A percentile compares a stretch with the other conserved stretches of the same genome.
These are phyloP conservation scores for Neobulgaria alba DNA, from an alignment of 2,329 filamentous ascomycete genomes.

Conservation along the genomic window DNA sequence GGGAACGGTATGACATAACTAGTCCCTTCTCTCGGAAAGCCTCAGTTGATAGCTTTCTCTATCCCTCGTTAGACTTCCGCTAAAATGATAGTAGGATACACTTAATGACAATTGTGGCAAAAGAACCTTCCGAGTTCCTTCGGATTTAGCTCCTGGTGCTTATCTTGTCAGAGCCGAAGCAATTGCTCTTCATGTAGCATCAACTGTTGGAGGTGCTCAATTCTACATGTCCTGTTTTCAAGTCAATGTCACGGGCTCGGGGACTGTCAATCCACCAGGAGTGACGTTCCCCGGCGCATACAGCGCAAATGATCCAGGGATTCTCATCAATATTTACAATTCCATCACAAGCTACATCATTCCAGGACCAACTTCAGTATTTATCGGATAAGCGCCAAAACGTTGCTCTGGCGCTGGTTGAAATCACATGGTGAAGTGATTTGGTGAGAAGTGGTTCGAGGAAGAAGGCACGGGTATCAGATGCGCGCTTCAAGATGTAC, in stretches of 20 bases:
- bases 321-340: constrained; percentile 38
- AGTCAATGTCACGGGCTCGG: constrained; percentile 37
- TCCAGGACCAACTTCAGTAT: constrained; percentile 33
- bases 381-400: constrained; percentile 9
- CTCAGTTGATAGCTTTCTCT: too few species aligned
- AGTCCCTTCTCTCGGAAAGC: too few species aligned
- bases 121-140: constrained; percentile 41
- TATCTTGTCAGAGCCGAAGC: constrained; percentile 48
- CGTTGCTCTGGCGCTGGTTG: too few species aligned
- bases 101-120: constrained; percentile 35
- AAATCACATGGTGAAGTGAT: too few species aligned
- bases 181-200: constrained; percentile 44
- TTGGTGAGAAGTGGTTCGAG: neutral
- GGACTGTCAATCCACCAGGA: constrained; percentile 33
- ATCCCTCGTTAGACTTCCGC: too few species aligned
- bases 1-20: constrained; percentile 1
- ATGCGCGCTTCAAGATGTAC: neutral
- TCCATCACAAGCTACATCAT: constrained; percentile 31
- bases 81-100: neutral
- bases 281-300: constrained; percentile 41
- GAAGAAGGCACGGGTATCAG: neutral
- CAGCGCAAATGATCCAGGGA: constrained; percentile 37
- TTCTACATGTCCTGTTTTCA: constrained; percentile 34
- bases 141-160: constrained; percentile 42
- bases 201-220: constrained; percentile 30